A percentile compares a stretch with the other conserved stretches of the same genome.
Conservation (phyloP, 2,329 filamentous ascomycete genomes). For the Exophiala sp. region DNA sequence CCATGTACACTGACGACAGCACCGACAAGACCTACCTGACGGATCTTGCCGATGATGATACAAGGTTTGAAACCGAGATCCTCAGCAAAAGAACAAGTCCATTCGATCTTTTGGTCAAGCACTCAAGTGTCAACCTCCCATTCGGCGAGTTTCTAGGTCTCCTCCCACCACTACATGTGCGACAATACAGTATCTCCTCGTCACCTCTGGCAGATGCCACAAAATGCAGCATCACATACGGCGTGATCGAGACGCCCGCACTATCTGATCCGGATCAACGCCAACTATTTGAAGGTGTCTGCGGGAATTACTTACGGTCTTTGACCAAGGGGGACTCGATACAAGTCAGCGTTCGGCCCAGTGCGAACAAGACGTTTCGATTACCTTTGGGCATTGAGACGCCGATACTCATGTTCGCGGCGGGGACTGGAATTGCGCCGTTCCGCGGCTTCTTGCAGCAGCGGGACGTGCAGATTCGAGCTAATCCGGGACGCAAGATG, state of each 20-base stretch:
- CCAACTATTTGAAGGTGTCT: constrained; percentile 58
- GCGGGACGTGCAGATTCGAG: constrained; percentile 38
- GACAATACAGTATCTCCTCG: constrained; percentile 75
- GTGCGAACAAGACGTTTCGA: constrained; percentile 40
- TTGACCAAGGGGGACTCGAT: constrained; percentile 34
- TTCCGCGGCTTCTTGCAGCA: constrained; percentile 45
- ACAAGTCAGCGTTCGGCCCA: constrained; percentile 34
- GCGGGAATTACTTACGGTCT: constrained; percentile 68
- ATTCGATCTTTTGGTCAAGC: constrained; percentile 66
- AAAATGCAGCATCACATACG: constrained; percentile 64
- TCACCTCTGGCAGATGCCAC: constrained; percentile 60
- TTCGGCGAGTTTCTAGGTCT: constrained; percentile 66
- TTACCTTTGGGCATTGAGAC: constrained; percentile 41
- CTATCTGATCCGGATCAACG: constrained; percentile 35
- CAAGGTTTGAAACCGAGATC: constrained; percentile 47
- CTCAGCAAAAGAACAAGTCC: constrained; percentile 52
- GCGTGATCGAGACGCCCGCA: constrained; percentile 58
- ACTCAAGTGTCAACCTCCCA: constrained; percentile 56
- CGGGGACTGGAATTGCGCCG: constrained; percentile 51
- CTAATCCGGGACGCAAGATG: constrained; percentile 38
- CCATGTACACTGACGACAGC: not conserved
- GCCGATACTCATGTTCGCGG: constrained; percentile 52
- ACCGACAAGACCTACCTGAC: constrained; percentile 9
- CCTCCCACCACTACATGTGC: constrained; percentile 70
- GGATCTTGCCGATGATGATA: constrained; percentile 32